phyloP scores from a whole-genome alignment of 1,284 basidiomycete species.

The Boletus mariae region DNA sequence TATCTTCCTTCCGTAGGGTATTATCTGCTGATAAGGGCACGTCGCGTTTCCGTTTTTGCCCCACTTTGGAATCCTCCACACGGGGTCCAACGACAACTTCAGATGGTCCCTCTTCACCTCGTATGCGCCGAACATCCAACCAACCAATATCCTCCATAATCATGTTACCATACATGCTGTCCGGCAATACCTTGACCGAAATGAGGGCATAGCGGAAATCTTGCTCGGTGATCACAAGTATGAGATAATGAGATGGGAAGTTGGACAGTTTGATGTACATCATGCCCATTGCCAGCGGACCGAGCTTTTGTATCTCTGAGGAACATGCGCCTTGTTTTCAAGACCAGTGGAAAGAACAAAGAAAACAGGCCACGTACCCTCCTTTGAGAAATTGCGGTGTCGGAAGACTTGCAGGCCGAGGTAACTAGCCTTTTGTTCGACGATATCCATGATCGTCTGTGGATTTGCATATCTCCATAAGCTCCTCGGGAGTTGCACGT shows the following conservation, averaged over 20 bases:
- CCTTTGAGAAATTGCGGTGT: slow-evolving; percentile 58
- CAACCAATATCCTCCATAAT: slow-evolving; percentile 74
- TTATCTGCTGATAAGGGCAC: slow-evolving; percentile 6
- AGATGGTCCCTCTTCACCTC: slow-evolving; percentile 36
- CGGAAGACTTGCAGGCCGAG: slow-evolving; percentile 69
- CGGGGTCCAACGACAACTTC: slow-evolving; percentile 12
- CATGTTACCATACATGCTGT: slow-evolving; percentile 54
- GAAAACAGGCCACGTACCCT: slow-evolving; percentile 41
- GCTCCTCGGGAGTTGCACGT: background rate
- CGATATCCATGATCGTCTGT: slow-evolving; percentile 70
- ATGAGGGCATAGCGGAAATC: slow-evolving; percentile 76
- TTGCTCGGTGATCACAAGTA: slow-evolving; percentile 72
- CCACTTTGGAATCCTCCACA: slow-evolving; percentile 21
- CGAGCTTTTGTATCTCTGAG: slow-evolving; percentile 62
- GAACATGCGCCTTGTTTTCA: background rate
- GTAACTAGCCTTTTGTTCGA: slow-evolving; percentile 73
- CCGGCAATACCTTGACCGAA: slow-evolving; percentile 48
- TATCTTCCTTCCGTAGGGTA: slow-evolving; percentile 22
- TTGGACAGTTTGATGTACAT: slow-evolving; percentile 70
- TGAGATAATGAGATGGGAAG: slow-evolving; percentile 71
- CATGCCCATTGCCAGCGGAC: slow-evolving; percentile 48
- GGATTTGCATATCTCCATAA: background rate
- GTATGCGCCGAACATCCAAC: slow-evolving; percentile 65
- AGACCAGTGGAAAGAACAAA: background rate
- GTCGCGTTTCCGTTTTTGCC: slow-evolving; percentile 40